These are phyloP conservation scores for Pseudonitzschia multiseries DNA, from an alignment of 108 stramenopile genomes.

Conservation along the genomic window DNA sequence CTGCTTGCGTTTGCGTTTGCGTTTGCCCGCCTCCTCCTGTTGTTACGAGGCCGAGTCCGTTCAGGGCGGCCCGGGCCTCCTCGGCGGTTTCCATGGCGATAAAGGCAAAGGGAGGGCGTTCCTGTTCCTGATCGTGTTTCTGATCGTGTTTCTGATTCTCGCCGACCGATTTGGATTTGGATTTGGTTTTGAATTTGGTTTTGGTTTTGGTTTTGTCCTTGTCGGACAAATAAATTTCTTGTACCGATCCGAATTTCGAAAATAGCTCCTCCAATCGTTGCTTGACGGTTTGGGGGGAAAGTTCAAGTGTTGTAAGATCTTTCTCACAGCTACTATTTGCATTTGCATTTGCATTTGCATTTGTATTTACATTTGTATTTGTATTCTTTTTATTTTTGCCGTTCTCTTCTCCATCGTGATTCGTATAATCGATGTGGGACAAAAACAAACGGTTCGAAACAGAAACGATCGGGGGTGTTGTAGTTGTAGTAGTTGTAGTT, in stretches of 20 bases:
- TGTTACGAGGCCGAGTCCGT: not conserved
- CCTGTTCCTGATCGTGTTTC: too few species aligned
- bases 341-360: not conserved
- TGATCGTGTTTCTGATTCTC: too few species aligned
- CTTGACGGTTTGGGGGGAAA: not conserved
- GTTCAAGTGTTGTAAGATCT: too few species aligned
- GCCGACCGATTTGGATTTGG: too few species aligned
- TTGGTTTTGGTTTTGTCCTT: not conserved
- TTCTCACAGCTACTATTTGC: not conserved
- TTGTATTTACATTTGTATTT: not conserved
- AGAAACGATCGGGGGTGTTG: not conserved
- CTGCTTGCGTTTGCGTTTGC: too few species aligned
- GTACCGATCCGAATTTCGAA: slow-evolving; percentile 16
- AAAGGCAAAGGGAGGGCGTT: slow-evolving; percentile 25
- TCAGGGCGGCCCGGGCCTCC: slow-evolving; percentile 18
- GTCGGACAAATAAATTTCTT: slow-evolving; percentile 19
- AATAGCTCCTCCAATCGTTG: slow-evolving; percentile 3
- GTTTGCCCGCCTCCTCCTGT: too few species aligned
- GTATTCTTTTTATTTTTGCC: not conserved
- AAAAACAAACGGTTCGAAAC: slow-evolving; percentile 9
- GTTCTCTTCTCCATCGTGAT: not conserved
- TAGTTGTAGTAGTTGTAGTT: too few species aligned
- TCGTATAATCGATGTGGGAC: slow-evolving; percentile 5
- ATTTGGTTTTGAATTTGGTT: too few species aligned
- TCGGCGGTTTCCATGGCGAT: slow-evolving; percentile 21